A percentile compares a stretch with the other conserved stretches of the same genome.
phyloP scores from a whole-genome alignment of 2,329 filamentous ascomycete genomes.

The Cytospora paraplurivora region DNA sequence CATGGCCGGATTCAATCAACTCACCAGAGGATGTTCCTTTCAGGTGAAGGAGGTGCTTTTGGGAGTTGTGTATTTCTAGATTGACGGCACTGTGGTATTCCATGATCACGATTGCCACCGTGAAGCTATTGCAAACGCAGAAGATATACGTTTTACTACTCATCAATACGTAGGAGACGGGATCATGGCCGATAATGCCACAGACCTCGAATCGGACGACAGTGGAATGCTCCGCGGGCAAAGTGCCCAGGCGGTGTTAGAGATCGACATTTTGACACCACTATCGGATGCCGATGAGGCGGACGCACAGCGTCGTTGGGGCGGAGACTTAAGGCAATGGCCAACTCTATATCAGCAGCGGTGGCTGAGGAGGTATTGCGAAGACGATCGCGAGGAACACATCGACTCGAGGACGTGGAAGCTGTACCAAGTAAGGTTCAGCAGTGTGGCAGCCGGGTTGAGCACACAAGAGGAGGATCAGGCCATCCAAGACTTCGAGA shows the following conservation, averaged over 20 bases:
- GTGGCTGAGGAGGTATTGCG: not conserved
- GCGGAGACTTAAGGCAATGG: not conserved
- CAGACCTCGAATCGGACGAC: not conserved
- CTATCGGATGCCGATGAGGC: not conserved
- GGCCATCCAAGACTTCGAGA: not conserved
- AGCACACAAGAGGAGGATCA: not conserved
- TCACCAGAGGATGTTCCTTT: not conserved
- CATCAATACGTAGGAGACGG: not conserved
- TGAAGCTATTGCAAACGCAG: not conserved
- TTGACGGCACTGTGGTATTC: not conserved
- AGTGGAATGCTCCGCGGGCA: not conserved
- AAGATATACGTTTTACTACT: not conserved
- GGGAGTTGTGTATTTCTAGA: not conserved
- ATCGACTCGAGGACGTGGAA: not conserved
- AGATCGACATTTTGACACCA: not conserved
- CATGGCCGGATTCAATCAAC: not conserved
- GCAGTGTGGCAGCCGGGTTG: not conserved
- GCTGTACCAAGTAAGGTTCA: not conserved
- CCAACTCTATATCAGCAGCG: not conserved
- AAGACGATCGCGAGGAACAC: conserved; percentile 1
- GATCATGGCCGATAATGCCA: not conserved
- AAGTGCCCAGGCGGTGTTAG: not conserved
- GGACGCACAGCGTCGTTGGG: not conserved
- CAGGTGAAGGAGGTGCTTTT: not conserved
- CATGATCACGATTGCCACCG: not conserved